Evolutionary conservation across 495 filamentous ascomycete species (phyloP), one percentile per base, ranked within the genome.

Genomic region (Daldinia childiae): DNA sequence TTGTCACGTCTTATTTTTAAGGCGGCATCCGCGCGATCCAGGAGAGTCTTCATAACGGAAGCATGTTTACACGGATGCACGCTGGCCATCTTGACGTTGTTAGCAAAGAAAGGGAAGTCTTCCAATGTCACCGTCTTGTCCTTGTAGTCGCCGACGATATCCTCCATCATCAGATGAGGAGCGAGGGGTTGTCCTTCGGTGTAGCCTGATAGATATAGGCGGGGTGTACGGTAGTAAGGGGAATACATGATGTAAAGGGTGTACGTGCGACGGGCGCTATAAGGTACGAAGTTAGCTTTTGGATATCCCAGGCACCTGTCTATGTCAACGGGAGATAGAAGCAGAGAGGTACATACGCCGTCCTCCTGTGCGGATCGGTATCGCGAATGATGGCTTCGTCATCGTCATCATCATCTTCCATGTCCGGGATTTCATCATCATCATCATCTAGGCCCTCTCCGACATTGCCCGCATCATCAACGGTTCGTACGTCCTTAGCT

Each of bases 51-150:
- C 96, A 99, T 99, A 71, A 98, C 96, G 24, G 91, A 90, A 6
- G 95, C 95, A 72, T 99, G 96, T 71, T 92, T 93, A 84, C 88
- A 90, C 5, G 96, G 96, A 75, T 99, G 96, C 27, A 99, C 92
- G 62, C 90, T 93, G 30, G 95, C 96, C 90, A 97, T 99, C 84
- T 97, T 96, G 72, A 97, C 87, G 64, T 85, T 88, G 73, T 86
- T 86, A 56, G 92, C 90, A 75, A 92, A 94, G 84, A 94, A 96
- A 26, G 93, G 93, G 79, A 99, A 99, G 78, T 97, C 93, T 79
- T 99, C 96, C 43, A 98, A 88, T 15, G 96, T 99, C 66, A 99
- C 95, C 7, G 95, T 99, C 83, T 99, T 99, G 82, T 98, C 95
- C 77, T 97, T 97, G 85, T 99, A 99, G 85, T 99, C 96, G 74